Evolutionary conservation across 106 monocot species (phyloP), one percentile per base, ranked within the genome.

Genomic region (Dioscorea zingiberensis): DNA sequence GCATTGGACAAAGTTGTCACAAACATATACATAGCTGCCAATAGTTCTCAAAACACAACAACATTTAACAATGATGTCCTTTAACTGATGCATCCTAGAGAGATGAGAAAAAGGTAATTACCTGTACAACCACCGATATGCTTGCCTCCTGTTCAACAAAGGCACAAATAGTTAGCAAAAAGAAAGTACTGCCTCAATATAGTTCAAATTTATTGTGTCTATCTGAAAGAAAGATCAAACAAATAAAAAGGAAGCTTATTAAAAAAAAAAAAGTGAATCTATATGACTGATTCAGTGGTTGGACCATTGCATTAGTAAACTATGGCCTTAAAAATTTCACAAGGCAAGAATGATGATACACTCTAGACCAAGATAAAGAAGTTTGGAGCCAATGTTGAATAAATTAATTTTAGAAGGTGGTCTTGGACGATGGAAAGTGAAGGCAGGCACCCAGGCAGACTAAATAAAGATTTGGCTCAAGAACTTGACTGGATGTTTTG

Each of bases 91-190:
- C 11, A 62, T 48, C 25, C 13, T 0, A 47, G 8, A 55, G 44
- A 45, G 17, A 55, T 21, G 32, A 54, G 54, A 29, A 62, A 44
- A 65, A 59, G 14, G 21, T 19, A 21, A 19, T n/a, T 88, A 94
- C 94, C 90, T 91, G 94, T 83, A 70, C 94, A 94, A 13, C 94
- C 94, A 71, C 94, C 94, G 28, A 94, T 83, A 69, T 94, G 90
- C 73, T 90, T 94, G 48, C 94, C 94, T 10, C 94, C 90, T 94
- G 87, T 73, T 61, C 48, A 70, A 26, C 55, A 58, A 58, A 14
- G n/a, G 48, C 29, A 15, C 38, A 63, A 59, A 16, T 32, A 47
- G 18, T 74, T 61, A 71, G n/a, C 13, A 62, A 28, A 54, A 47
- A 24, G 47, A 11, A 27, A 59, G 48, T 26, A 15, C 28, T 21